Percentiles rank a stretch among this genome's conserved stretches.
phyloP scores from a whole-genome alignment of 2,329 filamentous ascomycete species.

The Xylaria sp. region DNA sequence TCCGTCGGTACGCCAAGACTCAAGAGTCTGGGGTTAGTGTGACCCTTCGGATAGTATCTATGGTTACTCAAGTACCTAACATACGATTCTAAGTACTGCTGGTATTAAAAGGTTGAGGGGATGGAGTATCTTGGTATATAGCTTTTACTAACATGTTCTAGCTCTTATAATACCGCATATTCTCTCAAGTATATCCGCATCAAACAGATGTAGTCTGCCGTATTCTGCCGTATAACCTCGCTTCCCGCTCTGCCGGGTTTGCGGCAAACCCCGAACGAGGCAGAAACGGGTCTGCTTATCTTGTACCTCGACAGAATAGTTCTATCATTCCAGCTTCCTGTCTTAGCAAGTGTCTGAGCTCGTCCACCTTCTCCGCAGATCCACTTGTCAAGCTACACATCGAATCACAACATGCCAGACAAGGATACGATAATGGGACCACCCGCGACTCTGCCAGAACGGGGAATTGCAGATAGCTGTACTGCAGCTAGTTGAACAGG shows the following conservation, averaged over 20 bases:
- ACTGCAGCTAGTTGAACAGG: neutral
- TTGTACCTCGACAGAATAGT: neutral
- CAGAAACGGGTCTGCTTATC: slow-evolving; percentile 21
- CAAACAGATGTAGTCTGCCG: neutral
- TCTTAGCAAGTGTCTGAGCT: slow-evolving; percentile 31
- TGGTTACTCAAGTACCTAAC: no score
- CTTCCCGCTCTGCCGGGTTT: slow-evolving; percentile 1
- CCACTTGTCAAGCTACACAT: slow-evolving; percentile 23
- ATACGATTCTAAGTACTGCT: neutral
- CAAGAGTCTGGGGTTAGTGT: no score
- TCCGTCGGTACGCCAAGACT: neutral
- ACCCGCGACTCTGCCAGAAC: slow-evolving; percentile 15
- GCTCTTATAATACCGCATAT: neutral
- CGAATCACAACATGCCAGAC: slow-evolving; percentile 17
- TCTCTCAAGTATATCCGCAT: neutral
- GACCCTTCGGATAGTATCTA: no score
- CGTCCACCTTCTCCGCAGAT: slow-evolving; percentile 19
- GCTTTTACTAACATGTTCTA: neutral
- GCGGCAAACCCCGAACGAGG: neutral
- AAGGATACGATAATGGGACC: slow-evolving; percentile 24
- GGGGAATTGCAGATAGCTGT: slow-evolving; percentile 29
- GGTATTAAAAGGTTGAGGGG: neutral
- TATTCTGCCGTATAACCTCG: neutral
- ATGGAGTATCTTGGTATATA: neutral
- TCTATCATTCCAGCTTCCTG: slow-evolving; percentile 32